phyloP scores from a whole-genome alignment of 1,284 basidiomycete genomes.

The Earliella scabrosa region DNA sequence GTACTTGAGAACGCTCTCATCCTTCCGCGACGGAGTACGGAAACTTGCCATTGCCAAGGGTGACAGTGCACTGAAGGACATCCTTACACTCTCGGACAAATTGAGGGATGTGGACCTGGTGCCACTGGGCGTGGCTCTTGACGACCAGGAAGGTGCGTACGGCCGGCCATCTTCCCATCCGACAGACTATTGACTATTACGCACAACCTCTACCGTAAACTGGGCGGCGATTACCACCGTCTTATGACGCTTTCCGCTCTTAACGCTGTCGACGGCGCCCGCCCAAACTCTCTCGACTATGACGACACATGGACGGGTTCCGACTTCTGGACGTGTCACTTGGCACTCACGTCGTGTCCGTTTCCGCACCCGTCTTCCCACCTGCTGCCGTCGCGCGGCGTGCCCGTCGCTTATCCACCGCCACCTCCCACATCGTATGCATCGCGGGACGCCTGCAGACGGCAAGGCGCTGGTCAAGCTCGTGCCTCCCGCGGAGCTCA shows the following conservation, averaged over 20 bases:
- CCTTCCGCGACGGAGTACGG: conserved; percentile 92
- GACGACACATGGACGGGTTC: too few relatives aligned
- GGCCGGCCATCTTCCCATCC: neutral
- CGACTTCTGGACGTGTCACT: too few relatives aligned
- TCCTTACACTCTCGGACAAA: conserved; percentile 85
- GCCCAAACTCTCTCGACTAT: too few relatives aligned
- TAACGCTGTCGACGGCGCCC: too few relatives aligned
- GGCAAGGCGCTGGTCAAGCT: conserved; percentile 96
- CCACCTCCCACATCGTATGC: neutral
- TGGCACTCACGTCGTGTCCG: too few relatives aligned
- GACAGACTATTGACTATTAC: conserved; percentile 8
- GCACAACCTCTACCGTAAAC: neutral
- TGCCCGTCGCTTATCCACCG: too few relatives aligned
- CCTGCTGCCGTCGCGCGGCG: too few relatives aligned
- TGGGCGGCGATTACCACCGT: too few relatives aligned
- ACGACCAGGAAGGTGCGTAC: conserved; percentile 88
- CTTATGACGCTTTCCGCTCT: too few relatives aligned
- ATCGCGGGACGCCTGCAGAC: conserved; percentile 50
- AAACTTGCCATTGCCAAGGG: conserved; percentile 78
- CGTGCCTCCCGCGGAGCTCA: conserved; percentile 83
- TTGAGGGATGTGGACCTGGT: conserved; percentile 91
- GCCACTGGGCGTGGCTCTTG: conserved; percentile 92
- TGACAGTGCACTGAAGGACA: conserved; percentile 73
- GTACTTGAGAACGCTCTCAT: conserved; percentile 84
- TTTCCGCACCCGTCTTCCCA: too few relatives aligned